Base-by-base conservation (phyloP, 2,329 filamentous ascomycete species). In the Fusarium newnesense region DNA sequence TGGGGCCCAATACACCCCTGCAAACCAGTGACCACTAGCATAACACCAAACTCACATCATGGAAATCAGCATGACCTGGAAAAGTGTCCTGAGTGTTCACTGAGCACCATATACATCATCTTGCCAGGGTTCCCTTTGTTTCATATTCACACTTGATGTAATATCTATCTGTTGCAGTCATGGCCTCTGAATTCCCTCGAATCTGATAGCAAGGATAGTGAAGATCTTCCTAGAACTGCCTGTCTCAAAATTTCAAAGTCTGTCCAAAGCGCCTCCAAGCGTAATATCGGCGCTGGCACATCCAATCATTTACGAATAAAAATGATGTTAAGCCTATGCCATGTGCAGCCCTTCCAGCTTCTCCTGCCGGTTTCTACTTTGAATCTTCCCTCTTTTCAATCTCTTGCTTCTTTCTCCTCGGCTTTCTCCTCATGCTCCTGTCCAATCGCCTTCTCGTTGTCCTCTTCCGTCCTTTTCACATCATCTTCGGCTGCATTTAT, bases 141-240 rank as follows among this genome's bases (percentile, higher is more conserved):
- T 30, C 28, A 19, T 24, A 19, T 42, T 67, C 30, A 37, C 58
- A n/a, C 37, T 50, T 32, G 19, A 19, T 53, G 9, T n/a, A 24
- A 5, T 5, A 9, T 60, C 28, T 73, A 37, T 46, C 36, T 60
- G 19, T 16, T 54, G 36, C 37, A 37, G 8, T 46, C 34, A 16
- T 52, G 30, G 43, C 32, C 13, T 28, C 24, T 24, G 43, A 56
- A 56, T 30, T 28, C 24, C 39, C 24, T 44, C 39, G 28, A 39
- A 21, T 59, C 19, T 47, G 43, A 61, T 74, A 62, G 71, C 67
- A 69, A 70, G 37, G 58, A 61, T 69, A 40, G 52, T 69, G 44
- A 60, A 54, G 39, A 44, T 59, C 60, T 59, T 58, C 59, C 44
- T 44, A 52, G 53, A 60, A 46, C 42, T 44, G 24, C n/a, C 16